Percentiles rank a stretch among this genome's conserved stretches.
Evolutionary conservation across 148 eudicot species (phyloP).

Genomic region (Camellia sinensis): DNA sequence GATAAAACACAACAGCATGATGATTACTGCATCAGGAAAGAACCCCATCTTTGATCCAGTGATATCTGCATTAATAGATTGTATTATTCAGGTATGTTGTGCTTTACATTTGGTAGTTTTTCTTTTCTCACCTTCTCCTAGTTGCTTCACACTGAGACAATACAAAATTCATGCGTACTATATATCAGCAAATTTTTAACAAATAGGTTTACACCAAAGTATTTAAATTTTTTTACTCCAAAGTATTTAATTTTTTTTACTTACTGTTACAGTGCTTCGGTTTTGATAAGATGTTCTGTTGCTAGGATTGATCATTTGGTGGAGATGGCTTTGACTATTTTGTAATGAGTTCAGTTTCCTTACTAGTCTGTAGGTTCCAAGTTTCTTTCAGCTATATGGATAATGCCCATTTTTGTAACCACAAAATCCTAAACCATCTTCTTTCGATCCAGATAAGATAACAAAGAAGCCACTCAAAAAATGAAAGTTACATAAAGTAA

Average conservation of each 20-base stretch:
- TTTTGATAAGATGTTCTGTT: background rate
- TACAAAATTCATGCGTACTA: background rate
- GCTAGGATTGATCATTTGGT: background rate
- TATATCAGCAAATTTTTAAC: background rate
- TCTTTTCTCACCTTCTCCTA: background rate
- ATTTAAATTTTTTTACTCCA: too few relatives aligned
- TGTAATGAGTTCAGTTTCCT: background rate
- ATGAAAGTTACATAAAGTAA: too few relatives aligned
- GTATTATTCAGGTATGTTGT: conserved; percentile 72
- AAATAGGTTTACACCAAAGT: too few relatives aligned
- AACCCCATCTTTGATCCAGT: conserved; percentile 73
- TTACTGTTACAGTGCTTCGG: background rate
- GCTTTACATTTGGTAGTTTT: background rate
- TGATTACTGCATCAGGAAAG: conserved; percentile 78
- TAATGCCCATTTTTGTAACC: too few relatives aligned
- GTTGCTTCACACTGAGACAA: background rate
- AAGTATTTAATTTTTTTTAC: too few relatives aligned
- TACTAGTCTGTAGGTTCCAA: background rate
- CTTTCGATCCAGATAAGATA: too few relatives aligned
- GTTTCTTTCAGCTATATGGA: background rate
- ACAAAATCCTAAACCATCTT: too few relatives aligned
- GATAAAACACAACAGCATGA: conserved; percentile 74
- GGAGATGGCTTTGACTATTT: background rate
- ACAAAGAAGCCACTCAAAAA: too few relatives aligned
- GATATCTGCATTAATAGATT: conserved; percentile 86